These are phyloP conservation scores for Anisodus tanguticus DNA, from an alignment of 257 asterid species.

Conservation along the genomic window DNA sequence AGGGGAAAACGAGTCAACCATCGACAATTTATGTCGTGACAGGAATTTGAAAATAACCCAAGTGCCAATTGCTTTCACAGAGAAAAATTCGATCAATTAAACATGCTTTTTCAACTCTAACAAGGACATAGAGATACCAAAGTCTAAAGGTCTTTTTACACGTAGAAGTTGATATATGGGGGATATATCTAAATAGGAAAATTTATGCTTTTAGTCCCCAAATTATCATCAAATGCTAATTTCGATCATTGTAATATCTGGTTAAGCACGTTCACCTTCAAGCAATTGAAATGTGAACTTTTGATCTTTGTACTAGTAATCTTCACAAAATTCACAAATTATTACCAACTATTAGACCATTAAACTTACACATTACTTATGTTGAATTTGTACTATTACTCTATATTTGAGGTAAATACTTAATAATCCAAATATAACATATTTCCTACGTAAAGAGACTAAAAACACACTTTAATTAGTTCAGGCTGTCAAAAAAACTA, in stretches of 20 bases:
- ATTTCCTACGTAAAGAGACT: not conserved
- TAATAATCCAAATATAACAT: not conserved
- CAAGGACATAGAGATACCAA: not conserved
- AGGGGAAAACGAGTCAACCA: not conserved
- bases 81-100: not conserved
- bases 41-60: not conserved
- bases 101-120: not conserved
- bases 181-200: not conserved
- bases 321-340: too few relatives aligned
- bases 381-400: not conserved
- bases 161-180: not conserved
- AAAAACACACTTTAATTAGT: too few relatives aligned
- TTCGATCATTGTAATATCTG: not conserved
- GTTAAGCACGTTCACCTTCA: not conserved
- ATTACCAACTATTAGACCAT: too few relatives aligned
- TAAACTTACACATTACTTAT: too few relatives aligned
- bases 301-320: not conserved
- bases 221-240: not conserved
- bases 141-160: not conserved
- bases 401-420: not conserved
- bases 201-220: not conserved
- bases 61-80: slow-evolving; percentile 7
- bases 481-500: not conserved
- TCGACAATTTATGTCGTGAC: not conserved
- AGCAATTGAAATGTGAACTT: not conserved